Base-by-base conservation (phyloP, 2,329 filamentous ascomycete genomes). In the Aquanectria penicillioides region DNA sequence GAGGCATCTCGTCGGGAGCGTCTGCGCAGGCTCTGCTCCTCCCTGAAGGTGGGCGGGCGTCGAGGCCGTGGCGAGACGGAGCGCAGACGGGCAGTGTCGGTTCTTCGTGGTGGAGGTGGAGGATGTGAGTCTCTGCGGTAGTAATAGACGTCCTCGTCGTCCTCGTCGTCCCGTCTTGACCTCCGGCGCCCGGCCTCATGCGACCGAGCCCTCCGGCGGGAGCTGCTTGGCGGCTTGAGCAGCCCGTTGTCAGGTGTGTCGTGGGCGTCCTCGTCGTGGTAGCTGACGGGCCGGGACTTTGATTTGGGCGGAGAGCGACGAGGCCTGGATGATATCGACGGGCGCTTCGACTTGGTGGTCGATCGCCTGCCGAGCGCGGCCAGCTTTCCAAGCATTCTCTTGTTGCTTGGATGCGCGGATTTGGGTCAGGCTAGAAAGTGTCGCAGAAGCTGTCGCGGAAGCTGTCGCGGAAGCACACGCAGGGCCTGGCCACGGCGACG, bases 1-100 rank as follows among this genome's bases (percentile, higher is more conserved):
- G 67, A 65, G 3, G 64, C 65, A 11, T 70, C 68, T 5, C 68
- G 62, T 0, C 61, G 66, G 25, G 61, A 40, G 1, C 68, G 66
- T 4, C 58, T 62, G 4, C 62, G 56, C 3, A 59, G 57, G 1
- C 17, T 17, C 20, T 61, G 41, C 2, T 58, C 18, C 8, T 53
- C 48, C 2, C 49, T 22, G 1, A 29, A 40, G 47, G 56, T 5
- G 44, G 57, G 28, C 44, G 52, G 15, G 41, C 22, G 62, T 26
- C 63, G 59, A 22, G 47, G 34, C 3, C 49, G 55, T 29, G 67
- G 67, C 2, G 67, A 68, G 3, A 67, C 57, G 17, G 55, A 57
- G n/a, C 38, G 31, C 3, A 17, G 29, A 12, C 43, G 46, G 31
- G n/a, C n/a, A n/a, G 20, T 46, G 17, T 46, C 41, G 41, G 26